Base-by-base conservation (phyloP, 2,329 filamentous ascomycete genomes). In the Penicillium sp. region DNA sequence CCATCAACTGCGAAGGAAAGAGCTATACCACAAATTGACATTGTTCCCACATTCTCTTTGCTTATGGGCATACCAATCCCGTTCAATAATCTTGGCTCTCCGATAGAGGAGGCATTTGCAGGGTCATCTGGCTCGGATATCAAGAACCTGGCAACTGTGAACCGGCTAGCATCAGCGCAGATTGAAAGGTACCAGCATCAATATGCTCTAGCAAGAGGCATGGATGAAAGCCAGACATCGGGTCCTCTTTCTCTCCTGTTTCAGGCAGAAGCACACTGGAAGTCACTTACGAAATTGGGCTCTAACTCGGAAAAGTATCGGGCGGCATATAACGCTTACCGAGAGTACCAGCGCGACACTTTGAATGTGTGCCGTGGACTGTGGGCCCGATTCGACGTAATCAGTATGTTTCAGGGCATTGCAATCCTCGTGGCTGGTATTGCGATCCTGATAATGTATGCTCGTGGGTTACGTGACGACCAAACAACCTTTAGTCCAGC, bases 101-200 rank as follows among this genome's bases (percentile, higher is more conserved):
- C 94, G 0, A 97, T 99, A 60, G 90, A 96, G 63, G 94, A 99
- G 73, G 92, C 91, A 2, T 99, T 99, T 72, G 81, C 87, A 18
- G 89, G 90, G 1, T 73, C 77, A 1, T 79, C 82, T 21, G 88
- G 88, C 28, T 81, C 83, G 33, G 82, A 90, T 59, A 94, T 87
- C 83, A 78, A 84, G 47, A 94, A 90, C 62, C 77, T 99, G 43
- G 90, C 89, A 0, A 79, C 82, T 2, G 91, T 92, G 0, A 89
- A 87, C 53, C 86, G 88, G 24, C 77, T 96, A 58, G 82, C 91
- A 1, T 85, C 91, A 23, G 90, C 91, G 7, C 93, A 94, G 61
- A 94, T 97, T 58, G 86, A 91, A 72, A 84, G 89, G 63, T 99
- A 99, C 66, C 92, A 97, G 69, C 79, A 83, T 54, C 87, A 91